phyloP scores from a whole-genome alignment of 2,329 filamentous ascomycete species.

The Rhytidhysteron rufulum region DNA sequence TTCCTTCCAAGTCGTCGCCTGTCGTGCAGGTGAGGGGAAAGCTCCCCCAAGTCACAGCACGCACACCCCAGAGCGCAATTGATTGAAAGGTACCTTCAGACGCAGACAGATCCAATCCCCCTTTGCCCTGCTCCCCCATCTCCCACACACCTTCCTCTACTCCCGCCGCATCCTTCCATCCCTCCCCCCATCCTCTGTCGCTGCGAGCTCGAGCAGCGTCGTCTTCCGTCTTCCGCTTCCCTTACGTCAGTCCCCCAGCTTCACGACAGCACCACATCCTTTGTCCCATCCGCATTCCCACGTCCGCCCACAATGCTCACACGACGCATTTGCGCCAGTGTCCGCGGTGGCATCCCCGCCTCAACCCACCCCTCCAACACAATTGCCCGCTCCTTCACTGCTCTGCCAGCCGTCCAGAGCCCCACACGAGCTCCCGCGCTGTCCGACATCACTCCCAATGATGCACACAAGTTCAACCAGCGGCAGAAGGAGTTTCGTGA shows the following conservation, averaged over 20 bases:
- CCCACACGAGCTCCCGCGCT: slow-evolving; percentile 60
- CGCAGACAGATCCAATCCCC: slow-evolving; percentile 1
- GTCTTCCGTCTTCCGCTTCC: slow-evolving; percentile 8
- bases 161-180: too few species aligned
- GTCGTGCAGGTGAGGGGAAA: not conserved
- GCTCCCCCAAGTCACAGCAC: not conserved
- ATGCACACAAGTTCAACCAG: slow-evolving; percentile 70
- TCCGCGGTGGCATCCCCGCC: slow-evolving; percentile 19
- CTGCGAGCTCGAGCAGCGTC: too few species aligned
- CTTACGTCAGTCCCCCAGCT: slow-evolving; percentile 11
- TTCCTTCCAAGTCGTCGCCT: not conserved
- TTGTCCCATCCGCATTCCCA: slow-evolving; percentile 2
- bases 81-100: not conserved
- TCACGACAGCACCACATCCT: slow-evolving; percentile 3
- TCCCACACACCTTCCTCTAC: not conserved
- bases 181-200: too few species aligned
- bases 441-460: slow-evolving; percentile 74
- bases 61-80: not conserved
- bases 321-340: slow-evolving; percentile 24
- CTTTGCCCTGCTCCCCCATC: not conserved
- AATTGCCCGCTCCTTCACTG: slow-evolving; percentile 26
- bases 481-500: slow-evolving; percentile 86
- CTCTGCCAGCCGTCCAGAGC: slow-evolving; percentile 19
- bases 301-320: slow-evolving; percentile 30
- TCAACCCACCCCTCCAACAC: slow-evolving; percentile 10